These are phyloP conservation scores for Lasiodiplodia sp. DNA, from an alignment of 2,329 filamentous ascomycete genomes.

Conservation along the genomic window DNA sequence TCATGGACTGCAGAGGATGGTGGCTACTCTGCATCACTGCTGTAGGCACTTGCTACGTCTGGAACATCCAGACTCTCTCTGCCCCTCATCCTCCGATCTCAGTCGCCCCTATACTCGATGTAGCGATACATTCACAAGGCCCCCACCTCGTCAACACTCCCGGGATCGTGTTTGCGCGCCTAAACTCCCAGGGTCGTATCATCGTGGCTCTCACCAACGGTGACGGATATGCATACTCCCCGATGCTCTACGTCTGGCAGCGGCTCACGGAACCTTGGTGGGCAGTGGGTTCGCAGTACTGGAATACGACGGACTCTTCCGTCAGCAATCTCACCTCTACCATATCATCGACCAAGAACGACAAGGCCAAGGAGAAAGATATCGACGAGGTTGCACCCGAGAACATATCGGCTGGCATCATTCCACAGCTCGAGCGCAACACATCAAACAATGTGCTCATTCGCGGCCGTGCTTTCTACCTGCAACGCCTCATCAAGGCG, in stretches of 20 bases:
- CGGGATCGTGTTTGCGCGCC: slow-evolving; percentile 85
- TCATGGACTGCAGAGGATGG: slow-evolving; percentile 86
- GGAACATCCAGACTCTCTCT: slow-evolving; percentile 84
- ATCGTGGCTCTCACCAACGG: slow-evolving; percentile 93
- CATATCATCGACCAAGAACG: slow-evolving; percentile 40
- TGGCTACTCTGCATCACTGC: slow-evolving; percentile 92
- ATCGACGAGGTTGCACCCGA: slow-evolving; percentile 60
- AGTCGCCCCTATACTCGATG: slow-evolving; percentile 85
- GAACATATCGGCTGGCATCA: slow-evolving; percentile 85
- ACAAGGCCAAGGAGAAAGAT: slow-evolving; percentile 43
- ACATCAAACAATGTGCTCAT: slow-evolving; percentile 93
- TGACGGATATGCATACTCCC: slow-evolving; percentile 90
- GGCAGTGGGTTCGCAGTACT: slow-evolving; percentile 97
- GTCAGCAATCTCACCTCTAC: slow-evolving; percentile 80
- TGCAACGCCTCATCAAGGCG: slow-evolving; percentile 90
- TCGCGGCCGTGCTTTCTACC: slow-evolving; percentile 87
- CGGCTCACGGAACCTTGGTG: slow-evolving; percentile 97
- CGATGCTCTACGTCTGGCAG: slow-evolving; percentile 89
- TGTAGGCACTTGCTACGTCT: slow-evolving; percentile 88
- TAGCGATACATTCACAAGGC: slow-evolving; percentile 80
- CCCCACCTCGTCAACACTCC: slow-evolving; percentile 81
- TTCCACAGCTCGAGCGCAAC: slow-evolving; percentile 90
- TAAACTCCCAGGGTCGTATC: slow-evolving; percentile 87
- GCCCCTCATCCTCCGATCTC: slow-evolving; percentile 91
- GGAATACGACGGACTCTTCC: slow-evolving; percentile 95